Base-by-base conservation (phyloP, 176 grass and related monocot genomes). In the Hyparrhenia diplandra region DNA sequence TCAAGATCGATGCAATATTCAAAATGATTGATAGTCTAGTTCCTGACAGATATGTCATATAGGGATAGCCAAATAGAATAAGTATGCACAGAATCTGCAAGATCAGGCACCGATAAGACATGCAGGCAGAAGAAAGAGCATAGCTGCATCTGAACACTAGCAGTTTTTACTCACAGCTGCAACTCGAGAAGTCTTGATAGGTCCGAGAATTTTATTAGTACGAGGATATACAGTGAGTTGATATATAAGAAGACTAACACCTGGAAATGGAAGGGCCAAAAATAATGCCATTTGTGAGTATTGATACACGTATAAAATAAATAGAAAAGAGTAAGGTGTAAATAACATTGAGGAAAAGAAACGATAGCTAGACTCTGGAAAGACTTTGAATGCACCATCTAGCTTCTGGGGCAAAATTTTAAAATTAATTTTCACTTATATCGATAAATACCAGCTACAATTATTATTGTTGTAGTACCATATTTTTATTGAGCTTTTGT, bases 11-110 rank as follows among this genome's bases (percentile, higher is more conserved):
- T 70, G 80, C 85, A 84, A 78, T 80, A 41, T 78, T 94, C 39
- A 90, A 37, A 14, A 91, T 2, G 29, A 94, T 16, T 2, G 74
- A 77, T 36, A 91, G 79, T 87, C 7, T 57, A 80, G 85, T 63
- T 85, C 36, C 84, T 14, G 92, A 94, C 5, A 94, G 57, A 21
- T 89, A 60, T 6, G 89, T 79, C 89, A 94, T 89, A 23, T 66
- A 94, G 17, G 92, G 92, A 74, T 79, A 94, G 8, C 84, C 83
- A 36, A 77, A 90, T 34, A 94, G 84, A 63, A 94, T 83, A 62
- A 87, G 89, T 82, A 94, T 79, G 66, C 67, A 79, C 21, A 90
- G 6, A 70, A 52, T 28, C 91, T 94, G 88, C 79, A 88, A 27
- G 30, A 4, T 61, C 14, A 30, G 67, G 21, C 31, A 75, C 13